phyloP scores from a whole-genome alignment of 352 stramenopile genomes.

The Globisporangium barbulae region DNA sequence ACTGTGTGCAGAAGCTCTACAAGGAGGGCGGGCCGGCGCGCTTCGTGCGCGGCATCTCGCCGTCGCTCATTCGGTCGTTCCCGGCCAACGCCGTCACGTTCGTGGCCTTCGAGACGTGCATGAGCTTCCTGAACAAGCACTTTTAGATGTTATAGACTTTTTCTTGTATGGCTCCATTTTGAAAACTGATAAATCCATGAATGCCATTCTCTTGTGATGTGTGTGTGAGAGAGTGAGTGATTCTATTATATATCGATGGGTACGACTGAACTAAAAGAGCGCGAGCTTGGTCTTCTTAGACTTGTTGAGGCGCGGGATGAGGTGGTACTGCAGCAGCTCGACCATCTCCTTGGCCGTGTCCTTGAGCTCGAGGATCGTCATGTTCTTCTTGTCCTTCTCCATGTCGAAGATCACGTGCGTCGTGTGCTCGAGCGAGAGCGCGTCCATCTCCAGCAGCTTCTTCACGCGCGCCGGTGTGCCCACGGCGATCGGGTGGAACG shows the following conservation, averaged over 20 bases:
- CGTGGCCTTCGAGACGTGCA: slow-evolving; percentile 77
- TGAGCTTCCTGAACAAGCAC: slow-evolving; percentile 70
- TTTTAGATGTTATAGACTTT: slow-evolving; percentile 40
- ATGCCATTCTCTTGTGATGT: slow-evolving; percentile 3
- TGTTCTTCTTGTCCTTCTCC: slow-evolving; percentile 85
- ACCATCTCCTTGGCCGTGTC: slow-evolving; percentile 80
- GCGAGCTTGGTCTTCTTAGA: slow-evolving; percentile 67
- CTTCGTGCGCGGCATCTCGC: slow-evolving; percentile 82
- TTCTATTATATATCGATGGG: slow-evolving; percentile 13
- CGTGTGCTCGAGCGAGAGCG: slow-evolving; percentile 75
- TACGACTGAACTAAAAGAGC: slow-evolving; percentile 48
- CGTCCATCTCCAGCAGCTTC: slow-evolving; percentile 74
- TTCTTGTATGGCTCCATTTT: neutral
- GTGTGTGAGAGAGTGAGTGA: slow-evolving; percentile 1
- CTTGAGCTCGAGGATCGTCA: slow-evolving; percentile 82
- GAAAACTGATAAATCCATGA: neutral
- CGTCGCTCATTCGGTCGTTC: slow-evolving; percentile 72
- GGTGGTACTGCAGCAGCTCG: slow-evolving; percentile 74
- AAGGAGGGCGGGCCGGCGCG: slow-evolving; percentile 51
- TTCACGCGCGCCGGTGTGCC: slow-evolving; percentile 76
- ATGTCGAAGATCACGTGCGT: slow-evolving; percentile 82
- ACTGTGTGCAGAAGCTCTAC: slow-evolving; percentile 70
- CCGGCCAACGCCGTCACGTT: slow-evolving; percentile 85
- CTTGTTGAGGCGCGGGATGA: slow-evolving; percentile 60
- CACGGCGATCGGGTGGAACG: slow-evolving; percentile 76